A percentile compares a stretch with the other conserved stretches of the same genome.
Conservation (phyloP, 2,329 filamentous ascomycete species). For the Didymella exigua region DNA sequence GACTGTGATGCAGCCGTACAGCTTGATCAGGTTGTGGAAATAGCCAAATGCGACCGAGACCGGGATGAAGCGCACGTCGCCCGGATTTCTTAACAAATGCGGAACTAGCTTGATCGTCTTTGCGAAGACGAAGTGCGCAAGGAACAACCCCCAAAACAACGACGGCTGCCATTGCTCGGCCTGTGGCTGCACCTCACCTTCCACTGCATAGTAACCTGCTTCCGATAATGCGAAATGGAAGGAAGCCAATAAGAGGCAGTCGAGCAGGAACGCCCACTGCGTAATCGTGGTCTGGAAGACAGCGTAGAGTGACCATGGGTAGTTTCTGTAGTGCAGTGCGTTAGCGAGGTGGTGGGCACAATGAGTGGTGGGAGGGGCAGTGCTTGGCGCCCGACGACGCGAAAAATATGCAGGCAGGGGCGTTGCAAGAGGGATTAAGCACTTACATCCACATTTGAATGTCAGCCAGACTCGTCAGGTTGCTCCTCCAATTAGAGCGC, state of each 20-base stretch:
- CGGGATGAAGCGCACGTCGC: slow-evolving; percentile 78
- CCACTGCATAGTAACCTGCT: slow-evolving; percentile 37
- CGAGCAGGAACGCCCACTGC: slow-evolving; percentile 80
- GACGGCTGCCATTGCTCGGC: slow-evolving; percentile 31
- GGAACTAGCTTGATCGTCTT: slow-evolving; percentile 91
- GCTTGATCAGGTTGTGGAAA: slow-evolving; percentile 89
- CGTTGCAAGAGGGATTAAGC: slow-evolving; percentile 22
- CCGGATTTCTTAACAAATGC: slow-evolving; percentile 82
- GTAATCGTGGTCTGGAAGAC: slow-evolving; percentile 92
- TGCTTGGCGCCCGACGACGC: slow-evolving; percentile 37
- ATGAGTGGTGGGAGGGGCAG: slow-evolving; percentile 32
- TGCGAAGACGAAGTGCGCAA: slow-evolving; percentile 68
- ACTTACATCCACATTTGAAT: slow-evolving; percentile 85
- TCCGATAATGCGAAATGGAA: slow-evolving; percentile 42
- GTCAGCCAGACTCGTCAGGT: slow-evolving; percentile 87
- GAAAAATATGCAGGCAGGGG: slow-evolving; percentile 31
- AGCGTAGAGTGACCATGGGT: slow-evolving; percentile 92
- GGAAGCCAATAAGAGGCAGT: slow-evolving; percentile 57
- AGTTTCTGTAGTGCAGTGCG: slow-evolving; percentile 65
- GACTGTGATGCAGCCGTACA: slow-evolving; percentile 80
- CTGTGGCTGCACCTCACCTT: slow-evolving; percentile 21
- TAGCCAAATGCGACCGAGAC: slow-evolving; percentile 91
- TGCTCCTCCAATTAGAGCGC: slow-evolving; percentile 96
- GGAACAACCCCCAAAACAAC: slow-evolving; percentile 42
- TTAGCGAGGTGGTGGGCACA: slow-evolving; percentile 34